Base-by-base conservation (phyloP, 306 rosid species). In the Mimosa pudica region DNA sequence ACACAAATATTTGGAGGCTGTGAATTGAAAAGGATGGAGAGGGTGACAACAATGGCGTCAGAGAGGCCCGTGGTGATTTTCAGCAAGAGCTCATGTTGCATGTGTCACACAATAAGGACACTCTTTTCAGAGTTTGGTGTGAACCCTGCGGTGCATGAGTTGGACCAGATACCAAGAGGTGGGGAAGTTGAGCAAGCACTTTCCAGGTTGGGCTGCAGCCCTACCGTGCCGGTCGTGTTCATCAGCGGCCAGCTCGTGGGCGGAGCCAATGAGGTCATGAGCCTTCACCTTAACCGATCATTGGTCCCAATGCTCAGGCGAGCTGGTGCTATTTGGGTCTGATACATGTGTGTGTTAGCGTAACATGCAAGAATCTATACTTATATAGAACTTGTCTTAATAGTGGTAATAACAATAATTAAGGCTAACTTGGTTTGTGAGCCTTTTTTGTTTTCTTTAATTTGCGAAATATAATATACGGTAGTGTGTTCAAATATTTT, bases 101-200 rank as follows among this genome's bases (percentile, higher is more conserved):
- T 95, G 88, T 88, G 95, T 47, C 94, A 95, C 91, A 65, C 98
- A 14, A 88, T 95, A 79, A 95, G 83, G 86, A 85, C 94, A 58
- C 89, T 95, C 10, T 83, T 95, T 16, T 79, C 77, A 24, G 98
- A 91, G 6, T 90, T 95, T 41, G 98, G 98, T 49, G 98, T 90
- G 72, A 89, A 92, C 83, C 96, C 94, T 1, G 83, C 90, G 0
- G 98, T 95, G 73, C 87, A 95, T 52, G 98, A 95, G 73, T 86
- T 95, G 7, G 98, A 95, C 74, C 92, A 95, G 88, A 85, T 92
- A 6, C 89, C 92, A 0, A 77, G 92, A 83, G 98, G 98, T 58
- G 87, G 83, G n/a, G 98, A 95, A 33, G 85, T 95, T 44, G 98
- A 95, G 80, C 97, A 95, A 76, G 98, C 97, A n/a, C 96, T 95